A percentile compares a stretch with the other conserved stretches of the same genome.
Conservation (phyloP, 805 yeast species). For the Metschnikowia henanensis region DNA sequence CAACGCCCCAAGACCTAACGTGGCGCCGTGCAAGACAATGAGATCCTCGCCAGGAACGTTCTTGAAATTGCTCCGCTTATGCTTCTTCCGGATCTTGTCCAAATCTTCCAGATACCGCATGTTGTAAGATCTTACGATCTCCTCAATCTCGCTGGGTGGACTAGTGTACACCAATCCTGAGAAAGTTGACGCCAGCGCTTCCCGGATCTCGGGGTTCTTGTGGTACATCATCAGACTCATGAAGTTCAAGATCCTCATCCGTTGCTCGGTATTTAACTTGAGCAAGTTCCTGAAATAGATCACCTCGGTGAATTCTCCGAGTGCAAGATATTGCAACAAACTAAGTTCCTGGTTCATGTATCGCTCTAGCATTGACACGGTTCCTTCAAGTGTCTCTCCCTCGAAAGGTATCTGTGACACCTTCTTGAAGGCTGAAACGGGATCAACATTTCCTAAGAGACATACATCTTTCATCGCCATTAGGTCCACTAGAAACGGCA, state of each 20-base stretch:
- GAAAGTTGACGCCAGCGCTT: slow-evolving; percentile 68
- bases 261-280: slow-evolving; percentile 47
- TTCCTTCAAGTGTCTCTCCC: slow-evolving; percentile 18
- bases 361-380: slow-evolving; percentile 41
- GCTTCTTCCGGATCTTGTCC: slow-evolving; percentile 42
- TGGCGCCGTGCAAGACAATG: slow-evolving; percentile 73
- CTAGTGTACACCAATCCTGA: slow-evolving; percentile 75
- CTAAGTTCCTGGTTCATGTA: slow-evolving; percentile 33
- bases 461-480: slow-evolving; percentile 78
- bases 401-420: slow-evolving; percentile 45
- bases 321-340: slow-evolving; percentile 54
- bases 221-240: slow-evolving; percentile 57
- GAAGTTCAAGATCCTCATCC: slow-evolving; percentile 49
- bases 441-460: slow-evolving; percentile 60
- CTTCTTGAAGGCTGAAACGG: slow-evolving; percentile 44
- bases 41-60: slow-evolving; percentile 40
- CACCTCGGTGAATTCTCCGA: slow-evolving; percentile 69
- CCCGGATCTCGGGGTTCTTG: slow-evolving; percentile 72
- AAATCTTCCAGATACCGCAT: slow-evolving; percentile 27
- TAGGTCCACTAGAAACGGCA: slow-evolving; percentile 69
- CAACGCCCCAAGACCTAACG: slow-evolving; percentile 84
- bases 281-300: slow-evolving; percentile 70
- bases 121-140: slow-evolving; percentile 41
- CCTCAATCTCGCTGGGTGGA: slow-evolving; percentile 47
- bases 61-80: slow-evolving; percentile 40